phyloP scores from a whole-genome alignment of 2,329 filamentous ascomycete genomes.

The Fusarium aywerte region DNA sequence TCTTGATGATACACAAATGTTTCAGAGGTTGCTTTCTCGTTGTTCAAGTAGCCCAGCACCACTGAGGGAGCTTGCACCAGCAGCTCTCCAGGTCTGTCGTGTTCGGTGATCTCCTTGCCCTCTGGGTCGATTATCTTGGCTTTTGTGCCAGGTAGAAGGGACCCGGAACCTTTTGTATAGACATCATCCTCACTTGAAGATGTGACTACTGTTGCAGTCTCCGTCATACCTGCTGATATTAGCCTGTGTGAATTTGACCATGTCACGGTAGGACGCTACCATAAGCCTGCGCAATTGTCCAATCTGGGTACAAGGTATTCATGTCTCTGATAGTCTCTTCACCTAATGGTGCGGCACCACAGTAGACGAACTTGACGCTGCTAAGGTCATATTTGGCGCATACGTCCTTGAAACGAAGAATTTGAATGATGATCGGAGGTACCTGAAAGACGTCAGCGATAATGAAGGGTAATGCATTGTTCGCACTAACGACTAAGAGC shows the following conservation, averaged over 20 bases:
- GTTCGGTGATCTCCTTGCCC: conserved; percentile 73
- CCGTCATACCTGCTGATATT: conserved; percentile 56
- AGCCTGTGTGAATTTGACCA: neutral
- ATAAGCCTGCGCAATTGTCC: conserved; percentile 77
- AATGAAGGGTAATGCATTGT: accelerated
- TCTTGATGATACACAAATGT: conserved; percentile 76
- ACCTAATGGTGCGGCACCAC: conserved; percentile 74
- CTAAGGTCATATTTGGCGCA: conserved; percentile 31
- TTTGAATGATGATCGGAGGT: conserved; percentile 23
- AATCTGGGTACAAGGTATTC: conserved; percentile 68
- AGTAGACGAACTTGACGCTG: conserved; percentile 22
- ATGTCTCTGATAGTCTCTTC: conserved; percentile 73
- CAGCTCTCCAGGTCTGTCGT: conserved; percentile 82
- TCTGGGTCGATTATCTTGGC: conserved; percentile 73
- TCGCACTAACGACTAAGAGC: conserved; percentile 3
- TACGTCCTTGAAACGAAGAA: neutral
- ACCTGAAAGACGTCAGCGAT: neutral
- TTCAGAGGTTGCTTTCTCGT: conserved; percentile 82
- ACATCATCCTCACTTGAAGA: conserved; percentile 66
- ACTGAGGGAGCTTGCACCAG: conserved; percentile 82
- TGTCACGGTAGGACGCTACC: conserved; percentile 65
- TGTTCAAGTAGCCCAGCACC: conserved; percentile 86
- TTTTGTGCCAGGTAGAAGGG: conserved; percentile 69
- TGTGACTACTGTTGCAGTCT: conserved; percentile 20
- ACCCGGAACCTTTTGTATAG: conserved; percentile 74